Evolutionary conservation across 2,329 filamentous ascomycete species (phyloP), one percentile per base, ranked within the genome.

Genomic region (Fusarium tjaetaba): DNA sequence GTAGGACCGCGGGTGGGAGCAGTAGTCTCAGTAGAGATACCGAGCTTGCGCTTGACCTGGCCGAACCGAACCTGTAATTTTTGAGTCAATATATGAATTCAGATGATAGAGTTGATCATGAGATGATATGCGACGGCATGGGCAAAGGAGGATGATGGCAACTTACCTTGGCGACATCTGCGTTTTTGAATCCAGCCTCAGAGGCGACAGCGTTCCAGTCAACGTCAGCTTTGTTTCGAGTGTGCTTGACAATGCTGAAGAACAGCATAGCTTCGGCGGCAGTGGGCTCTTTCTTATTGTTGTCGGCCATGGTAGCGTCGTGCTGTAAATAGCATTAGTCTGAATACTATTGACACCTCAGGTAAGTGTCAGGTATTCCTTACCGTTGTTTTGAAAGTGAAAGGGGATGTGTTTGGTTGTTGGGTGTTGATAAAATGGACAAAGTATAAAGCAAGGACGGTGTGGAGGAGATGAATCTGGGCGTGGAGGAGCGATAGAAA

Each of bases 1-100:
- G 36, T 39, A 8, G 61, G 62, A 5, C 68, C 56, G 10, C 71
- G 73, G 43, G 45, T 18, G 6, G 68, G 45, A 20, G 68, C 61
- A 4, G 71, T 68, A 10, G 60, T 51, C 10, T 81, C 80, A 66
- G 76, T 77, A 42, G 75, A 76, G 45, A 86, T 80, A 7, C 83
- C 83, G 2, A 85, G 79, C 78, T 87, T 86, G 51, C 81, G 80
- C 78, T 85, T 88, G 68, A 88, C 84, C 67, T 88, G 86, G 7
- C 85, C 82, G 64, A 85, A 89, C 51, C 87, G 85, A 43, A 84
- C 82, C 81, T 86, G 64, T 2, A 9, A 14, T 7, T 28, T 43
- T 10, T 32, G 3, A 28, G 53, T 76, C 20, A 77, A 58, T 30
- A 61, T 14, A 32, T 6, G 20, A 26, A 36, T 24, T 28, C 13